Evolutionary conservation across 192 early-diverging fungal species (phyloP).

Genomic region (Allomyces arbusculus): DNA sequence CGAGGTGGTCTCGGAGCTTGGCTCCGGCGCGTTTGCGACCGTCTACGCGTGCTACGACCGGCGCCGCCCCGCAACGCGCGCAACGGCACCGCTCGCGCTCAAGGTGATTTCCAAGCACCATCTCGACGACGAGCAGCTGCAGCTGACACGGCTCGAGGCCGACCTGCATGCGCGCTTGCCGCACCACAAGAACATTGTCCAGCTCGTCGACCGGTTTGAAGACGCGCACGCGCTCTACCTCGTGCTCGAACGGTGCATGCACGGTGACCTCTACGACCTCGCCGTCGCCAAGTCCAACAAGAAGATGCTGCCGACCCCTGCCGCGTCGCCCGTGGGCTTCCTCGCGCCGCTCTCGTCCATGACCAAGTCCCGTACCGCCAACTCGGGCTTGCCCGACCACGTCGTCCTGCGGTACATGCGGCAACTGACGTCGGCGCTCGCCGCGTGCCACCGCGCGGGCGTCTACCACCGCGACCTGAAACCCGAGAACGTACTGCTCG

Average conservation of each 20-base stretch:
- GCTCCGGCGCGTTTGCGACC: background rate
- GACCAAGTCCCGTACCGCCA: background rate
- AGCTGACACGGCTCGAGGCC: background rate
- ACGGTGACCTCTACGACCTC: slow-evolving; percentile 79
- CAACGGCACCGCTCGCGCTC: background rate
- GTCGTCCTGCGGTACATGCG: slow-evolving; percentile 12
- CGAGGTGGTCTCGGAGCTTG: background rate
- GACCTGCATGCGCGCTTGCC: slow-evolving; percentile 22
- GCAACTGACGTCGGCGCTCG: slow-evolving; percentile 58
- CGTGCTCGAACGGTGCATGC: slow-evolving; percentile 82
- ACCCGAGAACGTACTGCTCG: slow-evolving; percentile 69
- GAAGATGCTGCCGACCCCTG: background rate
- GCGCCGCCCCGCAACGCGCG: background rate
- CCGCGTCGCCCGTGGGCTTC: background rate
- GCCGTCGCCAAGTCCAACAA: background rate
- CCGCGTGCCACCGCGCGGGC: slow-evolving; percentile 52
- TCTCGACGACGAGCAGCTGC: background rate
- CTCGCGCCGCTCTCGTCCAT: background rate
- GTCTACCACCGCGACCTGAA: slow-evolving; percentile 87
- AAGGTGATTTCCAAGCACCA: background rate
- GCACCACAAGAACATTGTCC: slow-evolving; percentile 62
- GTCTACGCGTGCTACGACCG: background rate
- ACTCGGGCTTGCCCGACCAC: background rate
- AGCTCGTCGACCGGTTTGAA: slow-evolving; percentile 73
- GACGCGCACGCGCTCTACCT: slow-evolving; percentile 69